Base-by-base conservation (phyloP, 2,329 filamentous ascomycete genomes). In the Neonectria neomacrospora region DNA sequence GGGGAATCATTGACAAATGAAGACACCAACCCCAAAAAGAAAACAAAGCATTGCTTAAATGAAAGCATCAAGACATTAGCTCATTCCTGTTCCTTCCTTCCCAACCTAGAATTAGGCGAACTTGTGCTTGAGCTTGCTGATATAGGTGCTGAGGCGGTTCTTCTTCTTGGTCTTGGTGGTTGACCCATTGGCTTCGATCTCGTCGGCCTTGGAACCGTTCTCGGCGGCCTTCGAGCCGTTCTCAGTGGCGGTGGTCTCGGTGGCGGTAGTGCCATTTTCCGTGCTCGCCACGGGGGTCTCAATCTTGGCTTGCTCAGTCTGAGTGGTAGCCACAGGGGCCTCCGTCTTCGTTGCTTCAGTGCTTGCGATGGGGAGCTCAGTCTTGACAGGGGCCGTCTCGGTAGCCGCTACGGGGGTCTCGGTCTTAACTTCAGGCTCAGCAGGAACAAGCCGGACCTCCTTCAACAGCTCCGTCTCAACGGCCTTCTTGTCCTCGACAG, bases 401-500 rank as follows among this genome's bases (percentile, higher is more conserved):
- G 37, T 20, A 10, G 11, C n/a, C 37, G 37, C 37, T 6, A 41
- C 37, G n/a, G 37, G 37, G n/a, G 37, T 59, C 18, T 56, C 55
- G 3, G 55, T 23, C 62, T 67, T 65, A 50, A 61, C 62, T 39
- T 70, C 62, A 8, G 70, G 58, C 51, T 71, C 69, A 22, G 70
- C 58, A 23, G 70, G 67, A 30, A 65, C 45, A 56, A 75, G 75
- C 76, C 85, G 82, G 65, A 89, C 84, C 76, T 91, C 86, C 67
- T 87, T 84, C 51, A 94, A 81, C 9, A 96, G 83, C 80, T 97
- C 91, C 26, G 86, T 78, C 81, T 96, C 93, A 5, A 94, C 84
- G 10, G 82, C 84, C 76, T 87, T 88, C 86, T 96, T 96, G 71
- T 94, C 91, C 66, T 86, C 80, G 7, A 96, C 91, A 18, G 89